A percentile compares a stretch with the other conserved stretches of the same genome.
Conservation (phyloP, 129 eudicot species). For the Lonicera japonica region DNA sequence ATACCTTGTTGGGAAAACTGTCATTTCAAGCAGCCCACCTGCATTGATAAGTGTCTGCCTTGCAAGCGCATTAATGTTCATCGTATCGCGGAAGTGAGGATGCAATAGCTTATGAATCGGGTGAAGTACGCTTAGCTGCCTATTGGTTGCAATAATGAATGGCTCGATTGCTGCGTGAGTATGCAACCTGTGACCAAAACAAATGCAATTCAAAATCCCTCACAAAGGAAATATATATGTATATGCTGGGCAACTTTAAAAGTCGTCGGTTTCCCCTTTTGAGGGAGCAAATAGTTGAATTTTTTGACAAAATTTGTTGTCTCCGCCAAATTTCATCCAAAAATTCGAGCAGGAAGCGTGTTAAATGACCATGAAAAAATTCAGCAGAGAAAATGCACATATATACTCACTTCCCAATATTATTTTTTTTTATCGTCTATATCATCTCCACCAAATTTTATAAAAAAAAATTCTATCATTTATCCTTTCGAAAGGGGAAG, state of each 20-base stretch:
- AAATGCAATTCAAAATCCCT: neutral
- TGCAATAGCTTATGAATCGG: slow-evolving; percentile 47
- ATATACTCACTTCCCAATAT: too few relatives aligned
- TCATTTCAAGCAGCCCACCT: slow-evolving; percentile 46
- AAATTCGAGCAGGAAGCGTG: too few relatives aligned
- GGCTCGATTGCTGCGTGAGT: slow-evolving; percentile 57
- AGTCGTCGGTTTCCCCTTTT: too few relatives aligned
- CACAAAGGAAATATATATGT: neutral
- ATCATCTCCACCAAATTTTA: too few relatives aligned
- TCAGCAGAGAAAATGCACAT: too few relatives aligned
- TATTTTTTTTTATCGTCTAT: too few relatives aligned
- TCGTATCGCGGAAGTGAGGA: slow-evolving; percentile 59
- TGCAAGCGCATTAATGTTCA: slow-evolving; percentile 48
- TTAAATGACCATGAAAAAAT: too few relatives aligned
- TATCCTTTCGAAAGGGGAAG: too few relatives aligned
- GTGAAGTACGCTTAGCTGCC: slow-evolving; percentile 53
- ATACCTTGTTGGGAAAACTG: slow-evolving; percentile 43
- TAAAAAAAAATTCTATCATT: too few relatives aligned
- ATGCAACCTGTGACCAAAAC: slow-evolving; percentile 32
- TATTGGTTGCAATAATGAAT: slow-evolving; percentile 49
- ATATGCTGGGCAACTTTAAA: neutral
- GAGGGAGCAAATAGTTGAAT: too few relatives aligned
- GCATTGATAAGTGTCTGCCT: slow-evolving; percentile 46
- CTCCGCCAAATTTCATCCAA: too few relatives aligned
- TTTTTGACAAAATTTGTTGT: too few relatives aligned